phyloP scores from a whole-genome alignment of 2,329 filamentous ascomycete genomes.

The Beauveria medogensis region DNA sequence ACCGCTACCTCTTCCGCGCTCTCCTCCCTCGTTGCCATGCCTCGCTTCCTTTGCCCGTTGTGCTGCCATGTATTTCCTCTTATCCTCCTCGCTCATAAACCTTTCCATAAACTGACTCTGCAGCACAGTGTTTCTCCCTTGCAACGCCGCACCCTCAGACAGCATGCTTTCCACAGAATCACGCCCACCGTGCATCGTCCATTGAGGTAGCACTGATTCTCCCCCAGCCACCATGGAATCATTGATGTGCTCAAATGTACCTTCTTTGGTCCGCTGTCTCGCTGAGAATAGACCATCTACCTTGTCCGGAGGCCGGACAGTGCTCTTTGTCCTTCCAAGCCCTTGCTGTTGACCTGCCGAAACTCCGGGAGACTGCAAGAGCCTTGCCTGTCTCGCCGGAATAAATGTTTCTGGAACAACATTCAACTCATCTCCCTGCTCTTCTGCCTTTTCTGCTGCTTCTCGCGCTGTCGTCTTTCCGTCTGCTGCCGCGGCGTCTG shows the following conservation, averaged over 20 bases:
- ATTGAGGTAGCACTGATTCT: conserved; percentile 21
- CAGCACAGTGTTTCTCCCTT: conserved; percentile 44
- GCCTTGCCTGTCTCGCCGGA: conserved; percentile 44
- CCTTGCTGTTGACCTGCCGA: conserved; percentile 21
- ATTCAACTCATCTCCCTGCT: conserved; percentile 79
- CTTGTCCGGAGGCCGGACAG: conserved; percentile 62
- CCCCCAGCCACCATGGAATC: conserved; percentile 36
- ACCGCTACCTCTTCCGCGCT: background rate
- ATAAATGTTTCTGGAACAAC: conserved; percentile 81
- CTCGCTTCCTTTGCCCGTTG: conserved; percentile 37
- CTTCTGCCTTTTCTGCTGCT: conserved; percentile 74
- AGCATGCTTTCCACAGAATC: conserved; percentile 60
- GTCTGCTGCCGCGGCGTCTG: conserved; percentile 78
- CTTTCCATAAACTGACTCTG: conserved; percentile 63
- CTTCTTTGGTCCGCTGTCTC: conserved; percentile 57
- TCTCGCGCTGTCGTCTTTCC: conserved; percentile 67
- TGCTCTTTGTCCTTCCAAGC: conserved; percentile 43
- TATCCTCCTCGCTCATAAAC: conserved; percentile 72
- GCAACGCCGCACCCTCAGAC: conserved; percentile 47
- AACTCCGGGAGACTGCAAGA: conserved; percentile 16
- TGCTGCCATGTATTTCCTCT: conserved; percentile 62
- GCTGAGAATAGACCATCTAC: conserved; percentile 74
- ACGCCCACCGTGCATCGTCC: conserved; percentile 21
- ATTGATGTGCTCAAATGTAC: conserved; percentile 62
- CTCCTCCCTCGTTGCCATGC: background rate